Conservation (phyloP, 345 rosid species). For the Cardamine occulta region DNA sequence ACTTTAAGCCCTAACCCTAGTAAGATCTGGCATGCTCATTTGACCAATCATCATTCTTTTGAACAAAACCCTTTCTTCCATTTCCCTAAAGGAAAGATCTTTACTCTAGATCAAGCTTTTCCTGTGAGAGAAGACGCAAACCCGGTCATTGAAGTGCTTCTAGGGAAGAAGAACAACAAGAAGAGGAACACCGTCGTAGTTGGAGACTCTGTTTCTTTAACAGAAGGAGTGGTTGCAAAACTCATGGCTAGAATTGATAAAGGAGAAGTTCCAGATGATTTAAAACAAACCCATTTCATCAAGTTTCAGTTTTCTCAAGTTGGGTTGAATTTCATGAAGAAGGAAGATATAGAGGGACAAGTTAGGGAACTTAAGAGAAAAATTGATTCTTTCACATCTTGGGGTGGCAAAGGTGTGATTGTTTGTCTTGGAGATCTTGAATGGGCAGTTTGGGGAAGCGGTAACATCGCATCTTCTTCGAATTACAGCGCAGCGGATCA, state of each 20-base stretch:
- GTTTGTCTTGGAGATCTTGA: conserved; percentile 80
- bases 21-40: conserved; percentile 62
- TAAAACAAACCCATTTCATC: conserved; percentile 62
- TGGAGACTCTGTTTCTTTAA: conserved; percentile 62
- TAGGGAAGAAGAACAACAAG: conserved; percentile 56
- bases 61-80: conserved; percentile 56
- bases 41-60: conserved; percentile 55
- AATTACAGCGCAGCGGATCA: conserved; percentile 63
- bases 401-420: conserved; percentile 62
- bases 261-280: conserved; percentile 75
- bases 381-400: conserved; percentile 53
- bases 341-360: conserved; percentile 63
- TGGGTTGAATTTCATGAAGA: conserved; percentile 67
- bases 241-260: conserved; percentile 61
- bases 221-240: conserved; percentile 65
- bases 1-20: conserved; percentile 50
- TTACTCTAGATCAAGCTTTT: conserved; percentile 42
- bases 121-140: conserved; percentile 64
- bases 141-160: conserved; percentile 65
- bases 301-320: conserved; percentile 72
- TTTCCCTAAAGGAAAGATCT: conserved; percentile 55
- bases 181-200: conserved; percentile 74
- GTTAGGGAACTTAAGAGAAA: conserved; percentile 61
- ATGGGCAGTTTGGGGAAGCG: conserved; percentile 58
- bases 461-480: conserved; percentile 12